A percentile compares a stretch with the other conserved stretches of the same genome.
Evolutionary conservation across 257 asterid species (phyloP).

Genomic region (Ehretia macrophylla): DNA sequence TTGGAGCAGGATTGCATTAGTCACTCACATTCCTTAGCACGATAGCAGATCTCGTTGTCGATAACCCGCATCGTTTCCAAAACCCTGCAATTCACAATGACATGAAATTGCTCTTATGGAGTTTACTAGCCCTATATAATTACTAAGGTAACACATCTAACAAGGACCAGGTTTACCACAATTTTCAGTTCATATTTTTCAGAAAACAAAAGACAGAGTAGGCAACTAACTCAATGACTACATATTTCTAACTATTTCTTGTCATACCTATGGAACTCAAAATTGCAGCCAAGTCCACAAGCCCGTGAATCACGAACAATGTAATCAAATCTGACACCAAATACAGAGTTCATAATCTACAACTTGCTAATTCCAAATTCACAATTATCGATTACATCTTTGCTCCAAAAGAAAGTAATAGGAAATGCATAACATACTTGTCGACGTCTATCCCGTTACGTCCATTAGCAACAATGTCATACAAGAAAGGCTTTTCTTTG

Average conservation of each 20-base stretch:
- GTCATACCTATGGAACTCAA: conserved; percentile 70
- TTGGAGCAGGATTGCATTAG: conserved; percentile 2
- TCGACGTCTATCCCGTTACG: conserved; percentile 94
- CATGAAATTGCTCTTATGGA: conserved; percentile 14
- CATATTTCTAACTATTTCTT: conserved; percentile 5
- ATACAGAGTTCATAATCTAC: conserved; percentile 8
- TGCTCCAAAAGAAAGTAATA: conserved; percentile 9
- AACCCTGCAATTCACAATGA: conserved; percentile 48
- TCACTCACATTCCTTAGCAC: conserved; percentile 88
- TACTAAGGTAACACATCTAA: background rate
- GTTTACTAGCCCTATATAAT: background rate
- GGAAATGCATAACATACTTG: conserved; percentile 48
- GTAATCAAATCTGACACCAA: conserved; percentile 75
- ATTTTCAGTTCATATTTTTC: background rate
- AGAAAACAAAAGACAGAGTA: background rate
- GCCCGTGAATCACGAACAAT: conserved; percentile 90
- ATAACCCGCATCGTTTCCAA: conserved; percentile 83
- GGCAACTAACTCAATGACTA: conserved; percentile 4
- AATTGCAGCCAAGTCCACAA: conserved; percentile 85
- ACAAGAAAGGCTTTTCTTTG: conserved; percentile 62
- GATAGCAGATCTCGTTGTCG: conserved; percentile 85
- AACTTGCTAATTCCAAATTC: conserved; percentile 8
- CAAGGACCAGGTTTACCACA: background rate
- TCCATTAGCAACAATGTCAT: conserved; percentile 93
- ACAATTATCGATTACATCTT: conserved; percentile 2